These are phyloP conservation scores for Leucocoprinus sp. DNA, from an alignment of 768 basidiomycete species.

Conservation along the genomic window DNA sequence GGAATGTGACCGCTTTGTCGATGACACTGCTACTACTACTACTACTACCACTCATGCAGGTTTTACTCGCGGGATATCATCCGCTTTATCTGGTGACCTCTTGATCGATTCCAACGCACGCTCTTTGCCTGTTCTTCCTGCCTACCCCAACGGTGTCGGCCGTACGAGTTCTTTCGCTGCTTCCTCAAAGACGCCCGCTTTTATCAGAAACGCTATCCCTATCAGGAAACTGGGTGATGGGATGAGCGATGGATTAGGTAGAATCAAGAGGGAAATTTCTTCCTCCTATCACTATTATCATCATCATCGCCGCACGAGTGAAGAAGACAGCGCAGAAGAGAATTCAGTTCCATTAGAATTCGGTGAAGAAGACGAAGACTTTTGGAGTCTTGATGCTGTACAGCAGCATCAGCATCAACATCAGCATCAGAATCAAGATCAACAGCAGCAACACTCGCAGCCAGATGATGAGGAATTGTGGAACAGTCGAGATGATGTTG, in stretches of 20 bases:
- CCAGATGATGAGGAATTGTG: constrained; percentile 27
- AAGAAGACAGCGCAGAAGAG: constrained; percentile 9
- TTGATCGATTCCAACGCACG: constrained; percentile 34
- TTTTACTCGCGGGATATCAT: constrained; percentile 74
- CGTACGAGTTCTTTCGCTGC: too few species aligned
- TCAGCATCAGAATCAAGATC: constrained; percentile 25
- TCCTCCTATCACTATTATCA: constrained; percentile 19
- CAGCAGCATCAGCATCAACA: too few species aligned
- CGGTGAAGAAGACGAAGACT: constrained; percentile 65
- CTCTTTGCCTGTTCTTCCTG: constrained; percentile 46
- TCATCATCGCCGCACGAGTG: constrained; percentile 20
- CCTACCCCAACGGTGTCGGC: constrained; percentile 77
- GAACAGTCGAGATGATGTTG: constrained; percentile 38
- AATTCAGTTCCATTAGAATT: constrained; percentile 46
- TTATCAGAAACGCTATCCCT: constrained; percentile 38
- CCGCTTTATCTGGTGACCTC: constrained; percentile 59
- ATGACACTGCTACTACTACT: too few species aligned
- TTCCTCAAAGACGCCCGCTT: neutral
- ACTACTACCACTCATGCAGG: constrained; percentile 38
- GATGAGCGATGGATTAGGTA: constrained; percentile 53
- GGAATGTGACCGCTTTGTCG: constrained; percentile 39
- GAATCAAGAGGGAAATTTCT: constrained; percentile 54
- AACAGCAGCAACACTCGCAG: too few species aligned
- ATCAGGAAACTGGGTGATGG: constrained; percentile 47
- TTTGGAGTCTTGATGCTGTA: constrained; percentile 26